Percentiles rank a stretch among this genome's conserved stretches.
Conservation (phyloP, 2,329 filamentous ascomycete genomes). For the Colletotrichum truncatum region DNA sequence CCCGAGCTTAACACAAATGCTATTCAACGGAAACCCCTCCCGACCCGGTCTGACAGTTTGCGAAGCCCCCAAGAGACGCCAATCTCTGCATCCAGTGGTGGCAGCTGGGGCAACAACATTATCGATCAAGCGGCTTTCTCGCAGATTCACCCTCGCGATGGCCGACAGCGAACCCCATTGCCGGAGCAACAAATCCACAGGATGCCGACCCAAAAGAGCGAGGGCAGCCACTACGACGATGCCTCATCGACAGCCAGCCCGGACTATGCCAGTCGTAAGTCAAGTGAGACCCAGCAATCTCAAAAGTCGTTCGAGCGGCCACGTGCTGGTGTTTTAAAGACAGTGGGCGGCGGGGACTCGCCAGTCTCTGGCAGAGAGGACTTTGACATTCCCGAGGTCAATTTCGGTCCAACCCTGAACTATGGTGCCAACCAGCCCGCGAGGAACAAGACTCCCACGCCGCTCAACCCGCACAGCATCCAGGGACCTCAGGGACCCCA, state of each 20-base stretch:
- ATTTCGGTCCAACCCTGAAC: constrained; percentile 87
- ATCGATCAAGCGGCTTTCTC: constrained; percentile 60
- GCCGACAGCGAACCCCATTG: constrained; percentile 29
- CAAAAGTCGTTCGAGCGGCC: constrained; percentile 69
- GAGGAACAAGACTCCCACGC: constrained; percentile 41
- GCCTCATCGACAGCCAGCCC: constrained; percentile 73
- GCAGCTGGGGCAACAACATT: constrained; percentile 49
- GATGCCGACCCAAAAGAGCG: constrained; percentile 41
- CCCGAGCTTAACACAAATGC: constrained; percentile 39
- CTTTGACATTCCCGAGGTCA: constrained; percentile 75
- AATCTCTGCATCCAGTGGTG: constrained; percentile 45
- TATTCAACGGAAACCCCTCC: constrained; percentile 62
- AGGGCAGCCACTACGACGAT: constrained; percentile 67
- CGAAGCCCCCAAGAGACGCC: constrained; percentile 44
- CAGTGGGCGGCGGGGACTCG: constrained; percentile 67
- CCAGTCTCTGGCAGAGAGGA: constrained; percentile 30
- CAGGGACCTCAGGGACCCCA: constrained; percentile 32
- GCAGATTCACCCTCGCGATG: constrained; percentile 47
- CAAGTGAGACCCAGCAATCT: constrained; percentile 49
- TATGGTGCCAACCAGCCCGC: constrained; percentile 55
- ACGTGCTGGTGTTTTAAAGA: constrained; percentile 82
- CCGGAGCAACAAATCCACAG: constrained; percentile 40
- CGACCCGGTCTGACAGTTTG: constrained; percentile 46
- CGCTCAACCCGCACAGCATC: constrained; percentile 33
- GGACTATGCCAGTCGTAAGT: constrained; percentile 78